phyloP scores from a whole-genome alignment of 164 flowering plant species.

The Sextonia rubra region DNA sequence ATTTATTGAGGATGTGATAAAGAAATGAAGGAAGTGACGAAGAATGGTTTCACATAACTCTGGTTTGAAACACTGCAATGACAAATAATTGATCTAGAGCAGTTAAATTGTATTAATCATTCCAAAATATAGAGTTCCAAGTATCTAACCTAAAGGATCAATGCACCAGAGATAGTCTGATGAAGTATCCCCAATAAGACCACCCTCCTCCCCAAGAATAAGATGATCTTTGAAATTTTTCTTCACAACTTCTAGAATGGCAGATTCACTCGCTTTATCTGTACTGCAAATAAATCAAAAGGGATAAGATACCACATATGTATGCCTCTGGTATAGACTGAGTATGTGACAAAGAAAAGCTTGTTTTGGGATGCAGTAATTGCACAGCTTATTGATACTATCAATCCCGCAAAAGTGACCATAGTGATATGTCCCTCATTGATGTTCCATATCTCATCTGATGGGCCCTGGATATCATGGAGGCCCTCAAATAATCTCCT shows the following conservation, averaged over 20 bases:
- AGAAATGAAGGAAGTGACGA: too few relatives aligned
- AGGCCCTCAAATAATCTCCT: not conserved
- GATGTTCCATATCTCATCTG: not conserved
- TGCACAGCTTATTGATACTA: too few relatives aligned
- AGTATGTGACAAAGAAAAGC: too few relatives aligned
- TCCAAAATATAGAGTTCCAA: not conserved
- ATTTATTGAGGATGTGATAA: too few relatives aligned
- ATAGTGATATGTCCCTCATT: too few relatives aligned
- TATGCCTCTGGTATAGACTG: too few relatives aligned
- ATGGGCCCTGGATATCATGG: not conserved
- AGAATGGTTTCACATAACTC: not conserved
- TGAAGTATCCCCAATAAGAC: constrained; percentile 76
- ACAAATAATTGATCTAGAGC: not conserved
- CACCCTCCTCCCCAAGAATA: constrained; percentile 98
- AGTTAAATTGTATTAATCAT: too few relatives aligned
- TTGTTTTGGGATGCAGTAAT: too few relatives aligned
- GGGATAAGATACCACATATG: not conserved
- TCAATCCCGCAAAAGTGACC: too few relatives aligned
- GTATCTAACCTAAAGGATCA: constrained; percentile 80
- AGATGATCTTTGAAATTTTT: constrained; percentile 73
- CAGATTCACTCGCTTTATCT: constrained; percentile 82
- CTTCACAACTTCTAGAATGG: constrained; percentile 69
- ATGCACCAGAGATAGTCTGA: constrained; percentile 98
- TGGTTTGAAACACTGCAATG: not conserved
- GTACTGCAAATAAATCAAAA: constrained; percentile 55